Conservation (phyloP, 345 rosid genomes). For the Abelmoschus esculentus region DNA sequence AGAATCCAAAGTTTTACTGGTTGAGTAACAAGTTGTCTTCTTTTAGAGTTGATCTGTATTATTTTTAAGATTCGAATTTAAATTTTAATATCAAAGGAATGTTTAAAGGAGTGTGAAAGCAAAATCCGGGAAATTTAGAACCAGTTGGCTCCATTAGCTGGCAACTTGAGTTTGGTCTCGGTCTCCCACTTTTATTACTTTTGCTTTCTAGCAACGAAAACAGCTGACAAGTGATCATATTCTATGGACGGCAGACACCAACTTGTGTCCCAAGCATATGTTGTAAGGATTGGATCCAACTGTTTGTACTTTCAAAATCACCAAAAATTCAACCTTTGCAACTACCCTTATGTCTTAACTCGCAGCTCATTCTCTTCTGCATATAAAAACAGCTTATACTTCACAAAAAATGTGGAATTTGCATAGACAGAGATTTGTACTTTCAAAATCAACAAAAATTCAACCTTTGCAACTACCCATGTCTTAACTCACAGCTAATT, state of each 20-base stretch:
- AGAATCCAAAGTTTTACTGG: not conserved
- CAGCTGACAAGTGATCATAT: not conserved
- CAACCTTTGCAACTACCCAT: not conserved
- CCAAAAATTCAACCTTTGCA: not conserved
- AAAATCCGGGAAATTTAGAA: not conserved
- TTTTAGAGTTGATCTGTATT: no score
- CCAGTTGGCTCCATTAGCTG: not conserved
- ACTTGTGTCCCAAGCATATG: not conserved
- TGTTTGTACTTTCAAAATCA: conserved; percentile 10
- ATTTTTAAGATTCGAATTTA: no score
- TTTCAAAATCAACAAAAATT: conserved; percentile 3
- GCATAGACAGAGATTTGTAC: not conserved
- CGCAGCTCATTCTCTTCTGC: not conserved
- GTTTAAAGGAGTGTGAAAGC: not conserved
- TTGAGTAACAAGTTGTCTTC: no score
- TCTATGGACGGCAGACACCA: conserved; percentile 4
- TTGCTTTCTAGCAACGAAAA: not conserved
- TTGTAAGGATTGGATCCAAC: not conserved
- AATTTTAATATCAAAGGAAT: no score
- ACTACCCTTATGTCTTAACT: not conserved
- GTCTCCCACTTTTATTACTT: not conserved
- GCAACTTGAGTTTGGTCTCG: not conserved
- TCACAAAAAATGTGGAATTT: not conserved
- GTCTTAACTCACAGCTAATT: not conserved
- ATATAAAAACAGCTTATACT: not conserved